These are phyloP conservation scores for Cystobasidiaceae sp. DNA, from an alignment of 1,284 basidiomycete species.

Conservation along the genomic window DNA sequence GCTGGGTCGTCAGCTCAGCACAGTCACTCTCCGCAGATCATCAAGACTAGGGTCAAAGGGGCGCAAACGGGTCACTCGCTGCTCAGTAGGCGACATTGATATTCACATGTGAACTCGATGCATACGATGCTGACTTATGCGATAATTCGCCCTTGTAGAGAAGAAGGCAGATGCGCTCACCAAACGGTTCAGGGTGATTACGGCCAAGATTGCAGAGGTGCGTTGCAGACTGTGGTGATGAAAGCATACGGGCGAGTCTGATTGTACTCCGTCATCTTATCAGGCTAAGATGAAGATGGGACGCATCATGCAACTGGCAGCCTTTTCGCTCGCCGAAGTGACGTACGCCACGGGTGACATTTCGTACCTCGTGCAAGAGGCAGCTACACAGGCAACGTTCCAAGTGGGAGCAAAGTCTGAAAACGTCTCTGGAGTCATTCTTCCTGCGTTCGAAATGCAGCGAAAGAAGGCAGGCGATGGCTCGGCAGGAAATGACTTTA, in stretches of 20 bases:
- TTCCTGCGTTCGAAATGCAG: slow-evolving; percentile 91
- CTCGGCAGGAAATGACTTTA: slow-evolving; percentile 79
- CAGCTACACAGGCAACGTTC: slow-evolving; percentile 68
- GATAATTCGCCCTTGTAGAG: not conserved
- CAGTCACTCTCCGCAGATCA: slow-evolving; percentile 2
- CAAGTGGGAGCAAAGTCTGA: slow-evolving; percentile 92
- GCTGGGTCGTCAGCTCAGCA: not conserved
- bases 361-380: slow-evolving; percentile 83
- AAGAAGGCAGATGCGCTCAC: slow-evolving; percentile 57
- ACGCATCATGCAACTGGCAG: slow-evolving; percentile 93
- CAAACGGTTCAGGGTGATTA: slow-evolving; percentile 46
- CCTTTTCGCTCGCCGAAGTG: slow-evolving; percentile 97
- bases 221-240: slow-evolving; percentile 38
- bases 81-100: slow-evolving; percentile 78
- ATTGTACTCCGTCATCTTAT: not conserved
- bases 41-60: slow-evolving; percentile 49
- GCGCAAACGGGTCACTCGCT: slow-evolving; percentile 97
- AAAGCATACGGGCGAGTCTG: not conserved
- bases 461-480: slow-evolving; percentile 58
- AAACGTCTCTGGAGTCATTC: slow-evolving; percentile 96
- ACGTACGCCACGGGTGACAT: slow-evolving; percentile 97
- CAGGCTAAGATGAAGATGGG: slow-evolving; percentile 99
- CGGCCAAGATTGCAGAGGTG: slow-evolving; percentile 68
- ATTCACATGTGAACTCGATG: not conserved
- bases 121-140: not conserved